Percentiles rank a stretch among this genome's conserved stretches.
phyloP scores from a whole-genome alignment of 768 basidiomycete genomes.

The Collybia nuda region DNA sequence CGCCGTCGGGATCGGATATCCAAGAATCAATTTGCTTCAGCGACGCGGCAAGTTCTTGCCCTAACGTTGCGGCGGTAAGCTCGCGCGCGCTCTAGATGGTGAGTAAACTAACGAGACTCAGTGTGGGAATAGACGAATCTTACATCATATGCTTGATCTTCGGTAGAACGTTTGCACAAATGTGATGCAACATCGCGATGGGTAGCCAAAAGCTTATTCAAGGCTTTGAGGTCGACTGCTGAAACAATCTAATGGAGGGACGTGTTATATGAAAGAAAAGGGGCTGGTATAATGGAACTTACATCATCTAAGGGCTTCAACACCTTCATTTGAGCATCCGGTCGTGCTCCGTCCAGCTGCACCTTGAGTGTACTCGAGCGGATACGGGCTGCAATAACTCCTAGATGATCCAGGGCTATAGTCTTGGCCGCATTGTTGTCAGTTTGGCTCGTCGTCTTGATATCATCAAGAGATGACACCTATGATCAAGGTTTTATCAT shows the following conservation, averaged over 20 bases:
- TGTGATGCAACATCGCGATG: conserved; percentile 70
- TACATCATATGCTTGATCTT: conserved; percentile 83
- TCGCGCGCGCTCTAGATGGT: conserved; percentile 76
- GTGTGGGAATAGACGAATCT: conserved; percentile 17
- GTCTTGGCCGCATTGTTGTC: conserved; percentile 88
- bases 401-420: conserved; percentile 91
- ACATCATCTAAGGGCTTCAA: conserved; percentile 77
- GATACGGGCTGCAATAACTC: conserved; percentile 85
- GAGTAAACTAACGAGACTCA: conserved; percentile 3
- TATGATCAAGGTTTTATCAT: conserved; percentile 23
- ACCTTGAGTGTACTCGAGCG: conserved; percentile 56
- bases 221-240: conserved; percentile 42
- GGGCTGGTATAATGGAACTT: conserved; percentile 5
- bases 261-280: background rate
- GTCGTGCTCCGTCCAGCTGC: conserved; percentile 27
- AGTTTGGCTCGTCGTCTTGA: conserved; percentile 59
- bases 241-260: conserved; percentile 47
- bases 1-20: conserved; percentile 44
- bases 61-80: conserved; percentile 74
- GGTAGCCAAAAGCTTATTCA: conserved; percentile 58
- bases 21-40: conserved; percentile 56
- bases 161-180: conserved; percentile 67
- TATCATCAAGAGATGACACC: conserved; percentile 83
- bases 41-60: conserved; percentile 77
- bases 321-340: conserved; percentile 29